A percentile compares a stretch with the other conserved stretches of the same genome.
phyloP scores from a whole-genome alignment of 148 eudicot genomes.

The Polygonum aviculare region DNA sequence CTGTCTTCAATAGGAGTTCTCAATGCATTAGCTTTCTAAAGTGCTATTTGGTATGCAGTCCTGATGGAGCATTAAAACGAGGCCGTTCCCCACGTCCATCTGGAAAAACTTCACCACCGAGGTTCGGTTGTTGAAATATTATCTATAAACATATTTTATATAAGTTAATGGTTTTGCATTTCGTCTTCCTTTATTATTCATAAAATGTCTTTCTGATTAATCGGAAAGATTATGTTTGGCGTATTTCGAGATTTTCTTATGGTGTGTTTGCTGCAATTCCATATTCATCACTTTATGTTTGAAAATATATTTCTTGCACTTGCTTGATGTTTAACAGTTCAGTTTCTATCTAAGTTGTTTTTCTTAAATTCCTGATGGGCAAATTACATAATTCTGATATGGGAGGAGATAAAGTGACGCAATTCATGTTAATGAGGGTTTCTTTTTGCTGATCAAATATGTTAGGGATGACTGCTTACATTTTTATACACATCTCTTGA shows the following conservation, averaged over 20 bases:
- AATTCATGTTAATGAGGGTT: background rate
- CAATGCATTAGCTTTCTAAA: background rate
- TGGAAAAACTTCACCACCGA: conserved; percentile 52
- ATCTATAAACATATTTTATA: background rate
- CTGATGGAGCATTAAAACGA: conserved; percentile 48
- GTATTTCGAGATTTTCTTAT: background rate
- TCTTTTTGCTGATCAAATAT: background rate
- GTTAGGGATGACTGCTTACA: background rate
- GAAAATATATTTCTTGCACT: background rate
- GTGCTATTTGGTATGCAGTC: conserved; percentile 29
- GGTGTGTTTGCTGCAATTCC: background rate
- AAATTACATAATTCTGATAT: background rate
- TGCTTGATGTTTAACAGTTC: background rate
- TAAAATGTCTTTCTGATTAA: background rate
- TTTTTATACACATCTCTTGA: background rate
- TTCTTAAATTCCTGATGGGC: background rate
- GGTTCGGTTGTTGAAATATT: conserved; percentile 26
- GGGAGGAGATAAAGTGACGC: background rate
- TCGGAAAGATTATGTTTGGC: background rate
- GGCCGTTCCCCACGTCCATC: conserved; percentile 55
- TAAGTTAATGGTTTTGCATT: background rate
- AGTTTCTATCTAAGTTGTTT: background rate
- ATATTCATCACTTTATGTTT: background rate
- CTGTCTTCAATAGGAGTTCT: background rate
- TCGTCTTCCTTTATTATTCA: background rate